Conservation (phyloP, 352 stramenopile genomes). For the Phytophthora podocarpi region DNA sequence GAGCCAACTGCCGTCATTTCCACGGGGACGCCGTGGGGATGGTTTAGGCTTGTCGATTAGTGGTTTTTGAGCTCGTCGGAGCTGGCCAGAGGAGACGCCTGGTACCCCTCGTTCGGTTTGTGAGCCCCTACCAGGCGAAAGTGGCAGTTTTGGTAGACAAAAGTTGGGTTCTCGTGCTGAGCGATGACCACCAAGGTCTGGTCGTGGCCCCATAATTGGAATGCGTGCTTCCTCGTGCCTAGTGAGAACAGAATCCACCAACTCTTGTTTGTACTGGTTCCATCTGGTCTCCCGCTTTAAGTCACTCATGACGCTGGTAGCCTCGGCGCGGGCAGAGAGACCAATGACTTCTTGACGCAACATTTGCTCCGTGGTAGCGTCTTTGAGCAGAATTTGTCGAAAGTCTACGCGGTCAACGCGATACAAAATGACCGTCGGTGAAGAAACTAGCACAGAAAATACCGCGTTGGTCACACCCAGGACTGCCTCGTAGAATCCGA, state of each 20-base stretch:
- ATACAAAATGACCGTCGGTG: slow-evolving; percentile 62
- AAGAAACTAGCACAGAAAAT: slow-evolving; percentile 70
- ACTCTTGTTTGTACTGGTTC: slow-evolving; percentile 54
- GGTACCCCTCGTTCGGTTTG: slow-evolving; percentile 26
- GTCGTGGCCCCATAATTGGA: slow-evolving; percentile 45
- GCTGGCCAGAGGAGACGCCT: slow-evolving; percentile 23
- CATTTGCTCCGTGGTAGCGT: slow-evolving; percentile 48
- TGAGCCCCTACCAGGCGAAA: not conserved
- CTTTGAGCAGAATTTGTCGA: slow-evolving; percentile 65
- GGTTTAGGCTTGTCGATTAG: slow-evolving; percentile 15
- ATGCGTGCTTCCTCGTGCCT: slow-evolving; percentile 46
- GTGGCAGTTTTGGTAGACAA: slow-evolving; percentile 22
- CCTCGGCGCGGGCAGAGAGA: slow-evolving; percentile 47
- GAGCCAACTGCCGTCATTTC: slow-evolving; percentile 35
- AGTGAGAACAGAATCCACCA: slow-evolving; percentile 44
- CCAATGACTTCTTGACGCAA: slow-evolving; percentile 47
- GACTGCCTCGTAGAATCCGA: slow-evolving; percentile 65
- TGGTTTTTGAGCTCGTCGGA: slow-evolving; percentile 33
- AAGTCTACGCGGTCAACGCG: slow-evolving; percentile 75
- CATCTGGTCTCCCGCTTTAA: slow-evolving; percentile 53
- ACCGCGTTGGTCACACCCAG: slow-evolving; percentile 39
- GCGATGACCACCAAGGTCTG: slow-evolving; percentile 22
- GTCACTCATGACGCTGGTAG: slow-evolving; percentile 47
- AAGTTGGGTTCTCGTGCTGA: slow-evolving; percentile 30
- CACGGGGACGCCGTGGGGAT: slow-evolving; percentile 21